Base-by-base conservation (phyloP, 148 eudicot species). In the Polygonum aviculare region DNA sequence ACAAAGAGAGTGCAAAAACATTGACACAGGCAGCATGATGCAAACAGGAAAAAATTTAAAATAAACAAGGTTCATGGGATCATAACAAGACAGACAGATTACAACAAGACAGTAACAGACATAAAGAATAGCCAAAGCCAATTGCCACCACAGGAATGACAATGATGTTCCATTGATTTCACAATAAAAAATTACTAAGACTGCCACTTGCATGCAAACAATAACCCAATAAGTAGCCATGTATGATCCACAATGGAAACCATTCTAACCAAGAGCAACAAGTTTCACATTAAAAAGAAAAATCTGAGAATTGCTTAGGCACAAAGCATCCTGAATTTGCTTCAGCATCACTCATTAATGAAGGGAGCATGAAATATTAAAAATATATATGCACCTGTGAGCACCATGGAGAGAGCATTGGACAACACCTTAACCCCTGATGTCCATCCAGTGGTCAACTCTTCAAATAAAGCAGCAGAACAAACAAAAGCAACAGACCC, bases 381-480 rank as follows among this genome's bases (percentile, higher is more conserved):
- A 44, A 72, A 26, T 33, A 15, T 33, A 49, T 35, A 5, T 41
- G 52, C 83, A 91, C 98, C 97, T 80, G 92, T 97, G 84, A 95
- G 97, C 83, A 95, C 99, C 88, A 86, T 95, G 76, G 88, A 80
- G 77, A 92, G 88, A 79, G 91, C 87, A 82, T 87, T 84, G 63
- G 90, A 87, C 44, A 92, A 60, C 67, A 95, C 86, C 77, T 91
- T 88, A 79, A 85, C 79, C 63, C 89, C 99, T 35, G 96, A 80
- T 72, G 70, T 78, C 85, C 84, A 88, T 47, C 97, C 99, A 80
- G 84, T 51, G 8, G 91, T 90, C 86, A 95, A 82, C 85, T 92
- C 96, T 86, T 92, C 97, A 80, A 90, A 95, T 72, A 92, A 85
- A 75, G 99, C 94, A 75, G 97, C 97, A 22, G 94, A 88, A 81